Evolutionary conservation across 305 asterid genomes (phyloP).

Genomic region (Rubia occidens): DNA sequence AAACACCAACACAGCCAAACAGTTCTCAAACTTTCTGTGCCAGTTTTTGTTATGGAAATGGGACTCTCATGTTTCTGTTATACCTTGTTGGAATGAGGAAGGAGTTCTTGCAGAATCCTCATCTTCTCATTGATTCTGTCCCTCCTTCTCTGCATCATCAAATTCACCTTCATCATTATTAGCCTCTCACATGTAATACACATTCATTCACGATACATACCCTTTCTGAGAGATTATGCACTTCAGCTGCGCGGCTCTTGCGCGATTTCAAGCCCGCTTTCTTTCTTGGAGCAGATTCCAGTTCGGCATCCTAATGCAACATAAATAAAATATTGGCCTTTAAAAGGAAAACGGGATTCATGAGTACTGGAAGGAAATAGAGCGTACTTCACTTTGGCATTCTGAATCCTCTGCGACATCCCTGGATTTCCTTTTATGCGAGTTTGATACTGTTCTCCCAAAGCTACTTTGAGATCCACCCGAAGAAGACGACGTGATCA

Average conservation of each 20-base stretch:
- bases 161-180: neutral
- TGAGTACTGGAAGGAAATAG: neutral
- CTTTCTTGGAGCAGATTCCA: conserved; percentile 46
- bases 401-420: conserved; percentile 52
- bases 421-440: conserved; percentile 52
- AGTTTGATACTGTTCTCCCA: conserved; percentile 34
- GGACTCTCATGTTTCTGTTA: neutral
- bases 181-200: too few relatives aligned
- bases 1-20: neutral
- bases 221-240: conserved; percentile 83
- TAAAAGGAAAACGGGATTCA: neutral
- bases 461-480: conserved; percentile 61
- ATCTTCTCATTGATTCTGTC: conserved; percentile 87
- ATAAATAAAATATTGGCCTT: neutral
- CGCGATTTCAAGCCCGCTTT: conserved; percentile 52
- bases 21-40: too few relatives aligned
- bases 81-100: conserved; percentile 83
- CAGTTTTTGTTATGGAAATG: neutral
- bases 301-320: conserved; percentile 43
- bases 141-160: conserved; percentile 49
- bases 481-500: conserved; percentile 51
- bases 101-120: conserved; percentile 81
- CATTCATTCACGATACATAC: conserved; percentile 22
- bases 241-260: conserved; percentile 72
- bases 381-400: conserved; percentile 56